A percentile compares a stretch with the other conserved stretches of the same genome.
phyloP scores from a whole-genome alignment of 2,329 filamentous ascomycete genomes.

The Fusarium citri region DNA sequence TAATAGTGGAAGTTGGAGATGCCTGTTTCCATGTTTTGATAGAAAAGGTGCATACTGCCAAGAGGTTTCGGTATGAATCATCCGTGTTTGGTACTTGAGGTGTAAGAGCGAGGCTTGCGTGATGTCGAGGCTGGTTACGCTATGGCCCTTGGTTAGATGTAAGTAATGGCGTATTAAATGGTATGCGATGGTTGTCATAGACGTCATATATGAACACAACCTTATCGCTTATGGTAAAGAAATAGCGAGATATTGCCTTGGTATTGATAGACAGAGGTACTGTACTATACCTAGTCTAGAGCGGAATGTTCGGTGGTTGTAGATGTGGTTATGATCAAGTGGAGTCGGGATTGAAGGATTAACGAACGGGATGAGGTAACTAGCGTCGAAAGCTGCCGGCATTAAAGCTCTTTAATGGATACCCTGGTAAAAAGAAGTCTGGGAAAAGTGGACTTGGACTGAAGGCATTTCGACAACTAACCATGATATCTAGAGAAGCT shows the following conservation, averaged over 20 bases:
- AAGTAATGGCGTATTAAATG: constrained; percentile 2
- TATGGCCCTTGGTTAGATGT: neutral
- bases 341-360: constrained; percentile 2
- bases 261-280: neutral
- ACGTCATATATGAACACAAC: constrained; percentile 16
- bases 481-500: neutral
- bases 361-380: constrained; percentile 4
- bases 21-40: neutral
- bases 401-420: neutral
- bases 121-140: neutral
- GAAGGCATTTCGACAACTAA: neutral
- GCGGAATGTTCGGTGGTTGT: constrained; percentile 22
- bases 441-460: neutral
- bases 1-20: neutral
- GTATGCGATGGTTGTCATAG: constrained; percentile 7
- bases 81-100: neutral
- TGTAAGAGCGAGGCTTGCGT: neutral
- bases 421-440: neutral
- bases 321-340: neutral
- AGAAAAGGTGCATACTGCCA: constrained; percentile 13
- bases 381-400: constrained; percentile 14
- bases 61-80: constrained; percentile 8
- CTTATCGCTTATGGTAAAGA: constrained; percentile 17
- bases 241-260: neutral
- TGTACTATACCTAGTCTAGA: neutral